Evolutionary conservation across 169 alveolate species (phyloP).

Genomic region (Pseudocohnilembus persalinus): DNA sequence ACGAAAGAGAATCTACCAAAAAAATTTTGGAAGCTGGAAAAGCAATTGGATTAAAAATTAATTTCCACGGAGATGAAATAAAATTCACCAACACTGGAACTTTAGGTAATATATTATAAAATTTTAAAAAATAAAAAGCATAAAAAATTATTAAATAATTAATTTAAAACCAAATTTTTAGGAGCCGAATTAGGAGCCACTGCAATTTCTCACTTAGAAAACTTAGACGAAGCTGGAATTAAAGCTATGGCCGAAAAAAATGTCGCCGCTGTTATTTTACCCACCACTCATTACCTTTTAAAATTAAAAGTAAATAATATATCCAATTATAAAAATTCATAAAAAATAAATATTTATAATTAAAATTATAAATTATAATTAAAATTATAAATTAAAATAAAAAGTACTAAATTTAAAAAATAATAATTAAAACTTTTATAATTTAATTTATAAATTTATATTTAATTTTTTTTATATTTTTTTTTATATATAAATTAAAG

Average conservation of each 20-base stretch:
- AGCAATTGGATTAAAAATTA: conserved; percentile 25
- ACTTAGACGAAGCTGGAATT: conserved; percentile 27
- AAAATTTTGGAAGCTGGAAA: conserved; percentile 35
- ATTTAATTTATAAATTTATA: too few species aligned
- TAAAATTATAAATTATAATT: too few species aligned
- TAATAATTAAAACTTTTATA: too few species aligned
- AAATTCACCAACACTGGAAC: conserved; percentile 21
- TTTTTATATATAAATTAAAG: background rate
- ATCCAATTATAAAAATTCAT: too few species aligned
- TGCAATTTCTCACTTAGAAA: conserved; percentile 39
- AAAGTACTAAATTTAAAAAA: too few species aligned
- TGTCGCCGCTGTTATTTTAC: conserved; percentile 31
- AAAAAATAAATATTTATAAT: too few species aligned
- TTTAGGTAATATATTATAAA: background rate
- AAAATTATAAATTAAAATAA: too few species aligned
- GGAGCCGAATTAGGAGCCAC: conserved; percentile 38
- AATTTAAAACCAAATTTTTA: too few species aligned
- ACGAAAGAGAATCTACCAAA: conserved; percentile 36
- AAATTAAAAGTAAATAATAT: conserved; percentile 16
- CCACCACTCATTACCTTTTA: conserved; percentile 40
- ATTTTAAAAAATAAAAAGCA: too few species aligned
- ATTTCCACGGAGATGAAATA: conserved; percentile 50
- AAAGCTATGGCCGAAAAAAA: conserved; percentile 36
- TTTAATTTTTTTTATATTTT: too few species aligned
- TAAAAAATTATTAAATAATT: too few species aligned